Percentiles rank a stretch among this genome's conserved stretches.
These are phyloP conservation scores for Clonostachys solani DNA, from an alignment of 2,329 filamentous ascomycete species.

Conservation along the genomic window DNA sequence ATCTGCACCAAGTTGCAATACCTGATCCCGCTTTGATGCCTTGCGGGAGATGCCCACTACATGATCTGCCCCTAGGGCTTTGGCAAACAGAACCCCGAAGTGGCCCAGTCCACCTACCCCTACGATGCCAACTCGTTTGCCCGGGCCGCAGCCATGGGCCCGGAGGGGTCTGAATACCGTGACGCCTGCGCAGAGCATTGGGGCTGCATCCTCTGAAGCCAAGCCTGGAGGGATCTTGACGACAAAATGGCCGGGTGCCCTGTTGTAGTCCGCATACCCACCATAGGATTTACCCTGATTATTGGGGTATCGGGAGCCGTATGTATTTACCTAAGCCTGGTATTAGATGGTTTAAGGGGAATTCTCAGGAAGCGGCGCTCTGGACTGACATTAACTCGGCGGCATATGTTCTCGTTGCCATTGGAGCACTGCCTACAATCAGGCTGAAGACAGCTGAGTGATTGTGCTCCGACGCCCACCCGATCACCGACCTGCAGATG, in stretches of 20 bases:
- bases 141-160: constrained; percentile 60
- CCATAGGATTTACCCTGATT: constrained; percentile 1
- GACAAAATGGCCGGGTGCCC: constrained; percentile 35
- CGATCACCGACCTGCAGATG: constrained; percentile 56
- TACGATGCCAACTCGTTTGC: constrained; percentile 62
- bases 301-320: neutral
- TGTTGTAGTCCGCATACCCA: constrained; percentile 3
- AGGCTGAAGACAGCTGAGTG: constrained; percentile 42
- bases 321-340: constrained; percentile 10
- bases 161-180: constrained; percentile 62
- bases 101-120: constrained; percentile 67
- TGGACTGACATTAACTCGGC: constrained; percentile 12
- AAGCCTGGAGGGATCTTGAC: constrained; percentile 40
- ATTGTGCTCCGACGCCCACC: constrained; percentile 60
- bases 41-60: constrained; percentile 56
- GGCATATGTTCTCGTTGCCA: constrained; percentile 36
- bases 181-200: constrained; percentile 68
- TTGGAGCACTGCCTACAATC: constrained; percentile 33
- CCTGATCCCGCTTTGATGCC: constrained; percentile 48
- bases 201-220: constrained; percentile 39
- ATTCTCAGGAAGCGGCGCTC: constrained; percentile 13
- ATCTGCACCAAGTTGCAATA: constrained; percentile 52
- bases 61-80: constrained; percentile 59
- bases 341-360: constrained; percentile 33
- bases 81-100: constrained; percentile 64